Percentiles rank a stretch among this genome's conserved stretches.
These are phyloP conservation scores for Lunularia cruciata DNA, from an alignment of 225 moss, liverwort and hornwort genomes.

Conservation along the genomic window DNA sequence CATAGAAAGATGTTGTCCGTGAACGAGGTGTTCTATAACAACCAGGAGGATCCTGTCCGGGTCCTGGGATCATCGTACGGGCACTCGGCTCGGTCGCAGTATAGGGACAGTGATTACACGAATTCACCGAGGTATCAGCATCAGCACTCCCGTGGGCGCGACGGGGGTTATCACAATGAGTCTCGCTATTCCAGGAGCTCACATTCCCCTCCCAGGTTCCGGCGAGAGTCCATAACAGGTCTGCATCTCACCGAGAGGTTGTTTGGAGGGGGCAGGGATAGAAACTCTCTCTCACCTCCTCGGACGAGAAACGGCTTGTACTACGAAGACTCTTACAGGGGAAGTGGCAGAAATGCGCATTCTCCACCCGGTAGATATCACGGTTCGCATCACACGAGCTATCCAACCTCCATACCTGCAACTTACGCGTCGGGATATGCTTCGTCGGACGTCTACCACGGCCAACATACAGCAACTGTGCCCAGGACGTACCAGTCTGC, in stretches of 20 bases:
- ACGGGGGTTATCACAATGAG: slow-evolving; percentile 8
- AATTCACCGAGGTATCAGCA: slow-evolving; percentile 4
- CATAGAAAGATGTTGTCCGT: slow-evolving; percentile 43
- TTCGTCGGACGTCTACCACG: slow-evolving; percentile 27
- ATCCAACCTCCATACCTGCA: neutral
- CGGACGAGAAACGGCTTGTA: slow-evolving; percentile 8
- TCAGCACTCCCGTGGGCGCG: slow-evolving; percentile 24
- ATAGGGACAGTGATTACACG: slow-evolving; percentile 6
- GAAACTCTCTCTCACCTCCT: slow-evolving; percentile 27
- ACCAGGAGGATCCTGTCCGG: slow-evolving; percentile 31
- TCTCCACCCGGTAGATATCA: slow-evolving; percentile 23
- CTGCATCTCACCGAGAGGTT: slow-evolving; percentile 13
- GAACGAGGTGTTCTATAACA: slow-evolving; percentile 40
- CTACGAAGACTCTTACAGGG: slow-evolving; percentile 12
- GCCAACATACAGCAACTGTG: slow-evolving; percentile 18
- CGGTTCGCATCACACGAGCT: slow-evolving; percentile 19
- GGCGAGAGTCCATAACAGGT: slow-evolving; percentile 9
- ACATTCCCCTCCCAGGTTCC: slow-evolving; percentile 24
- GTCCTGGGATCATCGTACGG: slow-evolving; percentile 30
- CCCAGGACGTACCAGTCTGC: slow-evolving; percentile 35
- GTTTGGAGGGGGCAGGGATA: slow-evolving; percentile 14
- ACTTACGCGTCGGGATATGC: slow-evolving; percentile 9
- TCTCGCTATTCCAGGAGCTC: slow-evolving; percentile 30
- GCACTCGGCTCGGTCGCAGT: neutral
- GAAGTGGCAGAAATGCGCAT: neutral